Evolutionary conservation across 2,329 filamentous ascomycete species (phyloP), one percentile per base, ranked within the genome.

Genomic region (Aureobasidium zeae): DNA sequence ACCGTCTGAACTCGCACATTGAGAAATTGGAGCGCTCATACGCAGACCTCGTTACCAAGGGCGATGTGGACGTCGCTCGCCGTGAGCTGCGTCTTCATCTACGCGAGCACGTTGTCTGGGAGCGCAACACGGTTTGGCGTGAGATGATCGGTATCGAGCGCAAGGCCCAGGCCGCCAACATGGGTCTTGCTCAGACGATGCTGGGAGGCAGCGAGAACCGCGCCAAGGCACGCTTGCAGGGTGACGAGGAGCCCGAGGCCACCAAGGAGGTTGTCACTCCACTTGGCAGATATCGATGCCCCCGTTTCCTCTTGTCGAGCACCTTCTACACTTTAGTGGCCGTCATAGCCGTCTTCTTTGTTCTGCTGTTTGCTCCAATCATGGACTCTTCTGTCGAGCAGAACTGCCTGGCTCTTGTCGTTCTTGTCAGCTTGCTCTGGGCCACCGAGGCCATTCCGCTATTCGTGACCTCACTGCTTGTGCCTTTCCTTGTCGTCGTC

Each of bases 101-200:
- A 19, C 74, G 91, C 46, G 93, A 98, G 64, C 91, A 98, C 62
- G 88, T 98, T 15, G 89, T 96, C 0, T 98, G 91, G 93, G 93
- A 98, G 63, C 77, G 91, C 46, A 98, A 98, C 59, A 98, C 91
- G 0, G 91, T 98, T 13, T 98, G 91, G 91, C 74, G 93, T 65
- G 91, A 98, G 56, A 91, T 98, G 77, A 98, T 98, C 60, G 91
- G 89, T 42, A 89, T 98, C 53, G 93, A 98, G 67, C 76, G 91
- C 16, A 88, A 94, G 59, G 86, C 86, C 1, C 89, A 96, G 64
- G 93, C 91, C 7, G 89, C 89, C 7, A 91, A 89, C 53, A 74
- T 98, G 51, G 91, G 91, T 30, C 69, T 84, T 38, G 68, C 77
- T 16, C 79, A 83, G 51, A 85, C 86, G 1, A 71, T 96, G 44